Evolutionary conservation across 352 stramenopile genomes (phyloP).

Genomic region (Blastocystis sp.): DNA sequence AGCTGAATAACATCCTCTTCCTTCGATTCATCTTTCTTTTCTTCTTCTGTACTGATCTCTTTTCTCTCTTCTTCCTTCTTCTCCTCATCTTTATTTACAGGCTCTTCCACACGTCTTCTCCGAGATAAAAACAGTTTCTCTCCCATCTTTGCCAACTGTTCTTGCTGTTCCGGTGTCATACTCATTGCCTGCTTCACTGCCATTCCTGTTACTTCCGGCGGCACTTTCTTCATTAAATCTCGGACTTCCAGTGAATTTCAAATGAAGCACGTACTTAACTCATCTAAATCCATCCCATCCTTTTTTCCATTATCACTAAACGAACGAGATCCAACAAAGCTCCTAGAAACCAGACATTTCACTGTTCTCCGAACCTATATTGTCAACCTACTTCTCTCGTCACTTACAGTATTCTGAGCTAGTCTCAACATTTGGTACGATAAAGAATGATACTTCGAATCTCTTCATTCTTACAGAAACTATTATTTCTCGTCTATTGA

Average conservation of each 20-base stretch:
- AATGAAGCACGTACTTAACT: background rate
- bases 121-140: constrained; percentile 17
- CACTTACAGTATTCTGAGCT: background rate
- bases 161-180: constrained; percentile 30
- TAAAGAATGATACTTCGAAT: background rate
- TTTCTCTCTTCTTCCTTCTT: background rate
- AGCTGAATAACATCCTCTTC: constrained; percentile 15
- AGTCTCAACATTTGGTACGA: background rate
- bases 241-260: background rate
- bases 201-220: background rate
- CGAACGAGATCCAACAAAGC: background rate
- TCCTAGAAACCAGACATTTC: too few relatives aligned
- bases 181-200: constrained; percentile 56
- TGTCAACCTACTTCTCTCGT: too few relatives aligned
- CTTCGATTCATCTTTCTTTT: background rate
- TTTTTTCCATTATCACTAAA: background rate
- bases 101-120: background rate
- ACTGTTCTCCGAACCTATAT: too few relatives aligned
- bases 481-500: too few relatives aligned
- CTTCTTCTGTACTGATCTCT: background rate
- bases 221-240: constrained; percentile 35
- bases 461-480: too few relatives aligned
- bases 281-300: background rate
- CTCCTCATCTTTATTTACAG: background rate
- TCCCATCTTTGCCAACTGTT: constrained; percentile 49